Evolutionary conservation across 192 early-diverging fungal genomes (phyloP), one percentile per base, ranked within the genome.

Genomic region (Lobosporangium transversale): DNA sequence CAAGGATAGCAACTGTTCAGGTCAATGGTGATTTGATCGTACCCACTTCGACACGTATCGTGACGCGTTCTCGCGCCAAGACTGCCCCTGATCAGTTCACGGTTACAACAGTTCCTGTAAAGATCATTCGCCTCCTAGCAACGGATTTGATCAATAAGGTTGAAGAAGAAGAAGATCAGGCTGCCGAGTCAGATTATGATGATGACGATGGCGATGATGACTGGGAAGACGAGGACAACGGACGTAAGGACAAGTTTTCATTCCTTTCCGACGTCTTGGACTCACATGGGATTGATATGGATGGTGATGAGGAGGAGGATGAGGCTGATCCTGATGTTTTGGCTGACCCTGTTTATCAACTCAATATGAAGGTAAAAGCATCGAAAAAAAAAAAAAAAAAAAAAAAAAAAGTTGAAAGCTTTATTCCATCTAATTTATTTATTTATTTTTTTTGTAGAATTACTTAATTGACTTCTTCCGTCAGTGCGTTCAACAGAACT

Each of bases 21-120:
- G 94, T 94, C 15, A 89, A 93, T 63, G 97, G 95, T 55, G 93
- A 95, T 50, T 70, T 94, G 51, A 89, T 93, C 67, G 82, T 89
- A 40, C 56, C 70, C 44, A 66, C 53, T 31, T 75, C 71, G 21
- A 61, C 71, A 20, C 71, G 71, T 75, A 89, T 91, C 40, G 79
- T 85, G 18, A 89, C 90, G 27, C 78, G 87, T 23, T 89, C 86
- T 20, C 80, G 75, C 66, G 63, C 83, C 20, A 71, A 67, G 53
- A 79, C 79, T 91, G 90, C 83, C 33, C 91, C 95, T 23, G 93
- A 94, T 33, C 88, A 93, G 50, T 96, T 88, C 79, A 90, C 89
- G 3, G 80, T 81, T 26, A 85, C 95, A 21, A 90, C 94, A 20
- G 90, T 94, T 32, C 80, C 90, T 8, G 88, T 86, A 64, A 98